Evolutionary conservation across 495 filamentous ascomycete species (phyloP), one percentile per base, ranked within the genome.

Genomic region (Aspergillus sclerotioniger): DNA sequence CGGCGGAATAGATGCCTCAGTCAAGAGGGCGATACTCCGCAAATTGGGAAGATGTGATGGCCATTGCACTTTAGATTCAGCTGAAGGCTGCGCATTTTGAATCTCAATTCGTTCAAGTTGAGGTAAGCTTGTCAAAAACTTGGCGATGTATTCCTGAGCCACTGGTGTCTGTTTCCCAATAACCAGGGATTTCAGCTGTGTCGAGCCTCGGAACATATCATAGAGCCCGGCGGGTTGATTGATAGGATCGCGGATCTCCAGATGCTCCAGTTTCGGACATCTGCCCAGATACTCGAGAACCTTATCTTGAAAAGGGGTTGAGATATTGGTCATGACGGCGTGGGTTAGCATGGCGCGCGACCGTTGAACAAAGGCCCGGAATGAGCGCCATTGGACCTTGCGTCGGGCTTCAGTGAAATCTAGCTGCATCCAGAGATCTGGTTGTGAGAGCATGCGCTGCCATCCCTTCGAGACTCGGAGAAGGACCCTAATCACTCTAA

Each of bases 381-480:
- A 60, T 15, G 79, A 74, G 2, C 62, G 62, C 56, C 69, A 70
- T 8, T 59, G 57, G 8, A 83, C 74, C 19, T 71, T 71, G 59
- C 63, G 60, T 31, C n/a, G 71, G 10, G 78, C 78, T 0, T 62
- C 61, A 5, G 71, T 74, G 21, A 86, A 69, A 56, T 86, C 81
- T 8, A 87, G 63, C 39, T 77, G 56, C 55, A 67, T 74, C 83
- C 83, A 87, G 0, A 84, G 64, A 8, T 65, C 57, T 0, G 74
- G 68, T 41, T 72, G 62, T 35, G 66, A 67, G 5, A 85, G 63
- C 37, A 82, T 76, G 4, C 60, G 57, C 15, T 72, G 64, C 84
- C 84, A 87, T 51, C 63, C 54, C 65, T 78, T 81, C 8, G 76
- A 82, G 7, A 87, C 83, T 0, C 80, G 75, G 8, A 81, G 65